Percentiles rank a stretch among this genome's conserved stretches.
Conservation (phyloP, 345 rosid species). For the Corymbia maculata region DNA sequence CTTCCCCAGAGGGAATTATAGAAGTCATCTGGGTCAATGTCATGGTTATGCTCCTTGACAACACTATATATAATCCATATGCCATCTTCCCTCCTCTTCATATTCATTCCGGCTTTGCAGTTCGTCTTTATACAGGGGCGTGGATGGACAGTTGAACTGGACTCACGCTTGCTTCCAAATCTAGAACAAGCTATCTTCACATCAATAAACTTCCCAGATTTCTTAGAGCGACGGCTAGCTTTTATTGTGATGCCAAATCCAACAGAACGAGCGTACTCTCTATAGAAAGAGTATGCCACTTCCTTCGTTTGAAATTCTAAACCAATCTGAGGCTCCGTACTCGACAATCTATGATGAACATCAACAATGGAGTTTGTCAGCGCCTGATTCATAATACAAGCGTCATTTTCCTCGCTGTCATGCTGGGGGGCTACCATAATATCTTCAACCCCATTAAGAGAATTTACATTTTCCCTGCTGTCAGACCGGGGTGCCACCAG, state of each 20-base stretch:
- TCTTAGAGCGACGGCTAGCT: conserved; percentile 41
- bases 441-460: neutral
- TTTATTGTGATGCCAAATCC: conserved; percentile 41
- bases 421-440: neutral
- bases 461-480: neutral
- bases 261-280: conserved; percentile 33
- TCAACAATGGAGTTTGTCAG: neutral
- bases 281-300: conserved; percentile 34
- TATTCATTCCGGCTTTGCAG: conserved; percentile 40
- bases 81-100: conserved; percentile 31
- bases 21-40: conserved; percentile 21
- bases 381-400: neutral
- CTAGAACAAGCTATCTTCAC: conserved; percentile 41
- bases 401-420: neutral
- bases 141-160: conserved; percentile 8
- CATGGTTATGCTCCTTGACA: conserved; percentile 33
- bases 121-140: conserved; percentile 25
- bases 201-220: conserved; percentile 37
- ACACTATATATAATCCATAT: conserved; percentile 24
- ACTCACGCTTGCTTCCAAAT: conserved; percentile 32
- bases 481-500: neutral
- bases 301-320: conserved; percentile 38
- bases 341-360: neutral
- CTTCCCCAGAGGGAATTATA: conserved; percentile 11
- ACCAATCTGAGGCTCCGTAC: conserved; percentile 15